Base-by-base conservation (phyloP, 2,329 filamentous ascomycete genomes). In the Microthyrium microscopicum region DNA sequence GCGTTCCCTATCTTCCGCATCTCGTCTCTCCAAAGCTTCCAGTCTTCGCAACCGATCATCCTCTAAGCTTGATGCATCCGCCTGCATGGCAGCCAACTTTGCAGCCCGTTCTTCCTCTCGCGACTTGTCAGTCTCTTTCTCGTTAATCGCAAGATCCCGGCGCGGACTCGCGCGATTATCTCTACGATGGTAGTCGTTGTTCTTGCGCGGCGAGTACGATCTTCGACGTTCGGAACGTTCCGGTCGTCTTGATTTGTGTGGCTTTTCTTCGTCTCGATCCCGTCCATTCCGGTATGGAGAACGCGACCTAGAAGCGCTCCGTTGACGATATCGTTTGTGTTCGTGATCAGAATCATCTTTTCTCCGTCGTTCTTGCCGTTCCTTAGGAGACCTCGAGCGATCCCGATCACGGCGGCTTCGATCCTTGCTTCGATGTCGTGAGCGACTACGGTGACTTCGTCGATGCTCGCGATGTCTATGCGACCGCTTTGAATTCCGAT, bases 371-470 rank as follows among this genome's bases (percentile, higher is more conserved):
- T n/a, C n/a, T n/a, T n/a, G n/a, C n/a, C n/a, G n/a, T 5, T 42
- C 37, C 34, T 41, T 35, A 11, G 12, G n/a, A 40, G 37, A 32
- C 34, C 33, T 31, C 31, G 27, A 29, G n/a, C 37, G 29, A n/a
- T 19, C 20, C 16, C 30, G 34, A 5, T 39, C 26, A 16, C 28
- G 20, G n/a, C 33, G 46, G 19, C 46, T 47, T 30, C 42, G 44
- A 26, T 45, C 31, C 25, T 40, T 39, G n/a, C 36, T 35, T 11
- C 29, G n/a, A 38, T 52, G 46, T 31, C 51, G 50, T 12, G 43
- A 38, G 4, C 45, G 44, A 39, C 52, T 51, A 35, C 51, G 48
- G 11, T 50, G 49, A 28, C 49, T 48, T 41, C 44, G 57, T 46
- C 40, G 53, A 43, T 46, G 43, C 41, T 45, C 57, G 46, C 40